phyloP scores from a whole-genome alignment of 257 asterid species.

The Plectranthus barbatus region DNA sequence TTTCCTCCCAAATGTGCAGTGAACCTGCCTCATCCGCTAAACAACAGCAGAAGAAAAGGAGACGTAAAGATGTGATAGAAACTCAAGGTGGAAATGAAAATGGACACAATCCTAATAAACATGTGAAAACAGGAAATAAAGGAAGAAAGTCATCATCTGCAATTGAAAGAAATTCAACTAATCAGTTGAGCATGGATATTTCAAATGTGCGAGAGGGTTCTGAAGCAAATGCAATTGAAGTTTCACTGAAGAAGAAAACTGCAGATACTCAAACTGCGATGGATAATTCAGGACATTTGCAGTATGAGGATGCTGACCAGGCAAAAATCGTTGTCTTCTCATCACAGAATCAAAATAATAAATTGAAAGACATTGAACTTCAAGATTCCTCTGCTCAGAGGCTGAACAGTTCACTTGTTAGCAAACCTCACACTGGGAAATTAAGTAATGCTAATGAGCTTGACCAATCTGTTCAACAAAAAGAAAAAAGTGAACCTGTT shows the following conservation, averaged over 20 bases:
- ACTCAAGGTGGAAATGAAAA: conserved; percentile 42
- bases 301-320: conserved; percentile 43
- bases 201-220: conserved; percentile 32
- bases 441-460: conserved; percentile 27
- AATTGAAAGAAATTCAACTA: conserved; percentile 36
- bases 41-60: conserved; percentile 78
- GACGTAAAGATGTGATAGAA: conserved; percentile 67
- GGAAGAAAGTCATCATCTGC: conserved; percentile 47
- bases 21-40: conserved; percentile 48
- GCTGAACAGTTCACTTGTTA: conserved; percentile 27
- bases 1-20: conserved; percentile 26
- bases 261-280: conserved; percentile 19
- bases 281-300: conserved; percentile 29
- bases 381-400: conserved; percentile 35
- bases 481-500: conserved; percentile 33
- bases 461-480: conserved; percentile 35
- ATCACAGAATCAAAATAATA: conserved; percentile 37
- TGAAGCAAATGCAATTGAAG: conserved; percentile 38
- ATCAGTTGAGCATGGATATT: conserved; percentile 24
- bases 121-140: conserved; percentile 54
- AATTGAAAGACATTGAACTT: conserved; percentile 37
- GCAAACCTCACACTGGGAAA: conserved; percentile 45
- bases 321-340: conserved; percentile 37
- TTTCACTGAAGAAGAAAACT: conserved; percentile 39
- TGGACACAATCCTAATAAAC: conserved; percentile 42